Conservation (phyloP, 176 grass and related monocot genomes). For the Echinochloa phyllopogon region DNA sequence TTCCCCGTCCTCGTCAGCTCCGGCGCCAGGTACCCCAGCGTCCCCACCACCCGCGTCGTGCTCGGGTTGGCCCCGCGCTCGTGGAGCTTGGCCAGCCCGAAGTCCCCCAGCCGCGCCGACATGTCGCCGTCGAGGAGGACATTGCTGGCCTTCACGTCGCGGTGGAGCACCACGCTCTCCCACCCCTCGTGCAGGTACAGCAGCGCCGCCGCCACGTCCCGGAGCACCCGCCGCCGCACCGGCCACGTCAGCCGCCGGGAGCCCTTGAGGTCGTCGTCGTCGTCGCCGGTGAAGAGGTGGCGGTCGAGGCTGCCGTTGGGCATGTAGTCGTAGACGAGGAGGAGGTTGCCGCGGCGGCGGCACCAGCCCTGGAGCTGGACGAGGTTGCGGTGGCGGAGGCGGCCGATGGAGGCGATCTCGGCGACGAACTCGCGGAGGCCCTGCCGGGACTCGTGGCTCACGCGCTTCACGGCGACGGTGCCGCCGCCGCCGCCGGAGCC, state of each 20-base stretch:
- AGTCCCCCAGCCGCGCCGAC: slow-evolving; percentile 73
- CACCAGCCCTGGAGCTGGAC: slow-evolving; percentile 93
- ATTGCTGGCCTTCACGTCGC: slow-evolving; percentile 90
- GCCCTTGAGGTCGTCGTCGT: slow-evolving; percentile 13
- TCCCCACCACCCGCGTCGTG: slow-evolving; percentile 84
- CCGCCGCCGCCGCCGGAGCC: slow-evolving; percentile 26
- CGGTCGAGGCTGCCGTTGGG: slow-evolving; percentile 80
- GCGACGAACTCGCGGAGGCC: slow-evolving; percentile 80
- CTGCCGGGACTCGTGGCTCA: slow-evolving; percentile 77
- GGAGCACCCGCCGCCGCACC: slow-evolving; percentile 48
- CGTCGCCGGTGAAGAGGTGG: slow-evolving; percentile 58
- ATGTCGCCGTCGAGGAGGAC: slow-evolving; percentile 76
- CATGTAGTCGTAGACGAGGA: slow-evolving; percentile 94
- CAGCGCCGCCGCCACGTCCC: slow-evolving; percentile 72
- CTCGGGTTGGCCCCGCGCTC: slow-evolving; percentile 79
- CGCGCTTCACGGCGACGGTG: slow-evolving; percentile 80
- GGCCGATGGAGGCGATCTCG: slow-evolving; percentile 81
- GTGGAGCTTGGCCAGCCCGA: slow-evolving; percentile 83
- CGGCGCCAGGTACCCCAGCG: slow-evolving; percentile 80
- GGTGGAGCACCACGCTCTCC: slow-evolving; percentile 86
- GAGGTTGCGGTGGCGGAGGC: slow-evolving; percentile 82
- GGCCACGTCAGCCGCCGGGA: slow-evolving; percentile 53
- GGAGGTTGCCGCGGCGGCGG: slow-evolving; percentile 71
- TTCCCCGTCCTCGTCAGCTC: slow-evolving; percentile 80
- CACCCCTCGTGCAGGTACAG: slow-evolving; percentile 92